Evolutionary conservation across 331 rosid species (phyloP), one percentile per base, ranked within the genome.

Genomic region (Dryas integrifolia): DNA sequence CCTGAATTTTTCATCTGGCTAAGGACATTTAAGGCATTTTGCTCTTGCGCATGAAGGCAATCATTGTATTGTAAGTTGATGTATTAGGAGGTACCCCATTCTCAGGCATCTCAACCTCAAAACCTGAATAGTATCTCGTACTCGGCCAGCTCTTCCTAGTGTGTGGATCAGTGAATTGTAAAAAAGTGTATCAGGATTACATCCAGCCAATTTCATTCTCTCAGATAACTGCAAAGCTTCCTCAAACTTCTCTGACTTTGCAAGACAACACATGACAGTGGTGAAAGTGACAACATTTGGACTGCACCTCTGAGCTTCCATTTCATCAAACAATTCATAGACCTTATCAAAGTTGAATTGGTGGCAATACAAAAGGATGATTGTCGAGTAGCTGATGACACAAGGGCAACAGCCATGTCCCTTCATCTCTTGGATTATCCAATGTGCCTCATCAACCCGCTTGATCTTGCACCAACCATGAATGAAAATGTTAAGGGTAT

Each of bases 351-450:
- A 91, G 53, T 91, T 76, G 76, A 35, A 70, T 55, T 73, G 88
- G 62, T 51, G 69, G 67, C 97, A 88, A 75, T 91, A 88, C 52
- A 85, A 87, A 41, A 66, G 83, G 50, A 89, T 75, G 59, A 94
- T 88, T 63, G 84, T 89, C 2, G 98, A 86, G 74, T 87, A 94
- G 78, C 97, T 91, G 58, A 91, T 84, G 48, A 85, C 95, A 67
- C 92, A 89, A 49, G 97, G 98, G 68, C 52, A 74, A 81, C 21
- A 82, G 18, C 95, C 95, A 5, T 89, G 81, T 11, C 97, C 97
- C 79, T 85, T 94, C 98, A 94, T 94, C 85, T 94, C 98, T 67
- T 88, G 85, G 30, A 91, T 82, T 0, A 96, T 94, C 97, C 98
- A 94, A 71, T 85, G 87, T 0, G 97, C 97, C 85, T 94, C 97